Percentiles rank a stretch among this genome's conserved stretches.
Conservation (phyloP, 2,329 filamentous ascomycete genomes). For the Dactylellina cionopaga region DNA sequence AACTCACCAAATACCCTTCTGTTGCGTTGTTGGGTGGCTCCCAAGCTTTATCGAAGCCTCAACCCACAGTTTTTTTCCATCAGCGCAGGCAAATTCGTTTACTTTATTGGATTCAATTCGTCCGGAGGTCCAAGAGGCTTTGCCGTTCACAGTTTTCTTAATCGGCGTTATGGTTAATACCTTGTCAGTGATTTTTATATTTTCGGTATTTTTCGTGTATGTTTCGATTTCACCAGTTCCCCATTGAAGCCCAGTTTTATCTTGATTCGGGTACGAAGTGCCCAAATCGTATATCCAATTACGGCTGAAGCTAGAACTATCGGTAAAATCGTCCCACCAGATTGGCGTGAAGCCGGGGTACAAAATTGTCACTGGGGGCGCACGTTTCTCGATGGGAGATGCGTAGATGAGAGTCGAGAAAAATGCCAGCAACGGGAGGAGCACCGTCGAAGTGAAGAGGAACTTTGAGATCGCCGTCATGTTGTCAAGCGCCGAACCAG, state of each 20-base stretch:
- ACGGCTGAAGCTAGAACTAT: constrained; percentile 7
- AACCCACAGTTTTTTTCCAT: constrained; percentile 60
- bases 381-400: background rate
- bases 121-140: constrained; percentile 62
- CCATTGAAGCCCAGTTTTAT: constrained; percentile 61
- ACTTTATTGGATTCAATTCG: constrained; percentile 62
- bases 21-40: constrained; percentile 3
- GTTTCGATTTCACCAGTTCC: constrained; percentile 65
- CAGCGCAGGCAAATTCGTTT: constrained; percentile 58
- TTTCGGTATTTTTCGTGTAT: constrained; percentile 62
- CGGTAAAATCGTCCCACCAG: constrained; percentile 31
- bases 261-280: constrained; percentile 31
- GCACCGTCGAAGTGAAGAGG: background rate
- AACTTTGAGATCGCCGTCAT: background rate
- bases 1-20: constrained; percentile 33
- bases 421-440: background rate
- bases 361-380: background rate
- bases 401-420: background rate
- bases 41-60: constrained; percentile 60
- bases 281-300: constrained; percentile 32
- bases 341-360: constrained; percentile 22
- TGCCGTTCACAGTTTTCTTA: constrained; percentile 39
- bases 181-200: constrained; percentile 61
- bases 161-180: constrained; percentile 61
- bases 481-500: no score